phyloP scores from a whole-genome alignment of 208 protist genomes.

The Acanthamoeba royreba region DNA sequence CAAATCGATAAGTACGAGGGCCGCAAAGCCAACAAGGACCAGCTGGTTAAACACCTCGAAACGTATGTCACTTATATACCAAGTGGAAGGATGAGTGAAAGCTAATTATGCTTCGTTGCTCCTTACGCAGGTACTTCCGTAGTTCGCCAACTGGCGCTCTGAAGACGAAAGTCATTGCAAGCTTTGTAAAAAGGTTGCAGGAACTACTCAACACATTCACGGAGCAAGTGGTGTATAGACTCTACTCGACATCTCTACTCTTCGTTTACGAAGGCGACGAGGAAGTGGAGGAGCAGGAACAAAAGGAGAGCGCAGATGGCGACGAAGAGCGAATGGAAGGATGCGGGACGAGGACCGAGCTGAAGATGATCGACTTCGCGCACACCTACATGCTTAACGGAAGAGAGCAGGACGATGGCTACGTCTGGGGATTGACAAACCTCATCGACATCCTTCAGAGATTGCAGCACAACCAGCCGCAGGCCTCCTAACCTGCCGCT shows the following conservation, averaged over 20 bases:
- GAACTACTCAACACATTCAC: background rate
- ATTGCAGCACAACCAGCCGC: background rate
- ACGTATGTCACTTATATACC: background rate
- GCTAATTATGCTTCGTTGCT: background rate
- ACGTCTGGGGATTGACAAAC: background rate
- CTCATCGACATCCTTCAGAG: background rate
- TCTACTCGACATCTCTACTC: background rate
- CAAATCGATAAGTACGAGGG: background rate
- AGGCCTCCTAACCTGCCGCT: background rate
- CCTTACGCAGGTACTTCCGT: background rate
- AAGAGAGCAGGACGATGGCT: background rate
- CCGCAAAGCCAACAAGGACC: background rate
- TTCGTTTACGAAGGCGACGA: background rate
- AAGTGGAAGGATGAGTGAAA: background rate
- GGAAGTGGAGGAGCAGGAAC: background rate
- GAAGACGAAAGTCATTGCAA: background rate
- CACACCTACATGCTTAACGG: background rate
- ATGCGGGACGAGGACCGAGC: background rate
- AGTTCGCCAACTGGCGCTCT: background rate
- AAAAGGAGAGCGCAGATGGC: background rate
- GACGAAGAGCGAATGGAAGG: background rate
- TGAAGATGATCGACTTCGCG: constrained; percentile 36
- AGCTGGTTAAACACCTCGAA: background rate
- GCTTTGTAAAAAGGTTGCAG: background rate
- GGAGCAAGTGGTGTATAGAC: background rate